Evolutionary conservation across 2,329 filamentous ascomycete genomes (phyloP).

Genomic region (Exutisphaerella laricina): DNA sequence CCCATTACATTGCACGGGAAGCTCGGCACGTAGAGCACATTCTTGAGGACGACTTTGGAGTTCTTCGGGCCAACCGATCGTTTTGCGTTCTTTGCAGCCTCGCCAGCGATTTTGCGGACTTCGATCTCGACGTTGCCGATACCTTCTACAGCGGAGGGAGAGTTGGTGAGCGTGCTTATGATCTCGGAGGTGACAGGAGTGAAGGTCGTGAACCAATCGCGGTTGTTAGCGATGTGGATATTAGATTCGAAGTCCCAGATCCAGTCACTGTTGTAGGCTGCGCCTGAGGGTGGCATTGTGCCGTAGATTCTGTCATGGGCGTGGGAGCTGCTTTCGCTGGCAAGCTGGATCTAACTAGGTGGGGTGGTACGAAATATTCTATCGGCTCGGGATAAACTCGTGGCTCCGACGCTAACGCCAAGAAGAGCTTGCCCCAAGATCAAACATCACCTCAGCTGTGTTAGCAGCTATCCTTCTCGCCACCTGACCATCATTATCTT

Average conservation of each 20-base stretch:
- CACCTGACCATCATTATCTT: no score
- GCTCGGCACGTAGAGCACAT: constrained; percentile 16
- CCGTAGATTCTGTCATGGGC: no score
- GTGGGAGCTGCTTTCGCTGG: no score
- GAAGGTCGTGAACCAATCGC: constrained; percentile 19
- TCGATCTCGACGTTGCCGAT: constrained; percentile 11
- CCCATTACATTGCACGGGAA: constrained; percentile 14
- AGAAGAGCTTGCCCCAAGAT: no score
- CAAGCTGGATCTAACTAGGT: no score
- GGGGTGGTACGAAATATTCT: no score
- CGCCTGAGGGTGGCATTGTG: constrained; percentile 18
- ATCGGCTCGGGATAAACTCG: no score
- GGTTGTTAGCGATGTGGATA: constrained; percentile 19
- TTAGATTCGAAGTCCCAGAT: constrained; percentile 18
- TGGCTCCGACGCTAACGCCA: no score
- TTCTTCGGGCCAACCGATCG: constrained; percentile 3
- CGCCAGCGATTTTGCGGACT: constrained; percentile 5
- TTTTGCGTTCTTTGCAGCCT: constrained; percentile 1
- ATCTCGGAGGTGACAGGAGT: constrained; percentile 1
- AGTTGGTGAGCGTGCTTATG: neutral
- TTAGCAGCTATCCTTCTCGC: no score
- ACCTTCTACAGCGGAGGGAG: constrained; percentile 1
- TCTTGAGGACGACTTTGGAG: constrained; percentile 8
- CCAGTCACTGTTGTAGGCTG: constrained; percentile 19
- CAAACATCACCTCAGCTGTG: no score